phyloP scores from a whole-genome alignment of 768 basidiomycete genomes.

The Leccinellum albellum region DNA sequence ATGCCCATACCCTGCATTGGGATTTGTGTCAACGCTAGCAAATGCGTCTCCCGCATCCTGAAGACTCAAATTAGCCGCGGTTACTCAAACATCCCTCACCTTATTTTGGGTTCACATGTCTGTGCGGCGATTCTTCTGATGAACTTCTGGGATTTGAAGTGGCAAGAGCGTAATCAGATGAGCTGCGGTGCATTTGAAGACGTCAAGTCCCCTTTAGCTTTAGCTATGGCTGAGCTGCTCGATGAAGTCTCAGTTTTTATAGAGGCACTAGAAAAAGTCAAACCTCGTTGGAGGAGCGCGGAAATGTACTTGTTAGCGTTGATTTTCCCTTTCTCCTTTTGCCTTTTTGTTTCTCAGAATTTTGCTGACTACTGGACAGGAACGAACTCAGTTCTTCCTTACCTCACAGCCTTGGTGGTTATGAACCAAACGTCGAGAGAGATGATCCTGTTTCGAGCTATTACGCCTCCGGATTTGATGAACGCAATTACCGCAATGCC shows the following conservation, averaged over 20 bases:
- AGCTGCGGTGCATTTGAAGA: conserved; percentile 22
- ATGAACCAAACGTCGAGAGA: conserved; percentile 17
- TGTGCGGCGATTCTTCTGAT: conserved; percentile 53
- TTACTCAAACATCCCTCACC: conserved; percentile 39
- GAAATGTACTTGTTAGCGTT: conserved; percentile 36
- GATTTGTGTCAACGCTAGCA: conserved; percentile 59
- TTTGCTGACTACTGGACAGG: conserved; percentile 34
- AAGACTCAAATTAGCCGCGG: conserved; percentile 47
- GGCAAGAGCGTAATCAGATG: conserved; percentile 38
- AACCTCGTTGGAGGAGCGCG: conserved; percentile 30
- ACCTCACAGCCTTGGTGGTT: conserved; percentile 24
- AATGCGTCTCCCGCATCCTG: conserved; percentile 57
- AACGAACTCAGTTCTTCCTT: conserved; percentile 27
- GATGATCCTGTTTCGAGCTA: conserved; percentile 4
- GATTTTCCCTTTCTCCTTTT: not conserved
- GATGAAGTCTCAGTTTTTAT: conserved; percentile 28
- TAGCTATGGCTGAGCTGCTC: conserved; percentile 30
- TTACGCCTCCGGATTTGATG: conserved; percentile 8
- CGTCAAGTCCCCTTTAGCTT: conserved; percentile 27
- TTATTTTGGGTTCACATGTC: conserved; percentile 46
- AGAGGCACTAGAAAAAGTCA: conserved; percentile 24
- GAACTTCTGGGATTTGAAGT: conserved; percentile 55
- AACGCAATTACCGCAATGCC: conserved; percentile 3
- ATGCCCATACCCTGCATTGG: conserved; percentile 50
- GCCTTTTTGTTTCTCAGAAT: conserved; percentile 9